These are phyloP conservation scores for Fusarium sp. DNA, from an alignment of 2,329 filamentous ascomycete genomes.

Conservation along the genomic window DNA sequence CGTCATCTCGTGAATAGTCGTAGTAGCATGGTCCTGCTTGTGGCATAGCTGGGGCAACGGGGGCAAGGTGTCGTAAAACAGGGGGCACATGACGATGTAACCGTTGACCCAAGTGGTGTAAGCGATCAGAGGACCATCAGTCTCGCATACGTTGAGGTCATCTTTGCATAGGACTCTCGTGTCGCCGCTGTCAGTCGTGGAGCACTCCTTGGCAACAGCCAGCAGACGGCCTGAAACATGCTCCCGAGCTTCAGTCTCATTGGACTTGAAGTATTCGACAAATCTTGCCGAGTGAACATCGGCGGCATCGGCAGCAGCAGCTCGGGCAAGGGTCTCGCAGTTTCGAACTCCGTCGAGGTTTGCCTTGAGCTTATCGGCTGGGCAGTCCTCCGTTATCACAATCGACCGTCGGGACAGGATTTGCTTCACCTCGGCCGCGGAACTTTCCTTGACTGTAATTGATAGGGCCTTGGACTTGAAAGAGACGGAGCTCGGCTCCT, in stretches of 20 bases:
- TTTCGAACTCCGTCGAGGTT: slow-evolving; percentile 17
- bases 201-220: slow-evolving; percentile 33
- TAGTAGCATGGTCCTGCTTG: slow-evolving; percentile 38
- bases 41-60: slow-evolving; percentile 25
- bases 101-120: slow-evolving; percentile 39
- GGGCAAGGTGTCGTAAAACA: slow-evolving; percentile 27
- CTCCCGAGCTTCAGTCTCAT: slow-evolving; percentile 25
- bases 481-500: not conserved
- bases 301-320: slow-evolving; percentile 27
- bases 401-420: slow-evolving; percentile 9
- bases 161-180: slow-evolving; percentile 19
- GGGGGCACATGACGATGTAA: slow-evolving; percentile 29
- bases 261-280: slow-evolving; percentile 39
- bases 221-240: slow-evolving; percentile 30
- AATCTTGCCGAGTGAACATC: slow-evolving; percentile 22
- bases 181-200: slow-evolving; percentile 5
- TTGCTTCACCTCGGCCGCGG: slow-evolving; percentile 5
- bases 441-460: slow-evolving; percentile 9
- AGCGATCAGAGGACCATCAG: slow-evolving; percentile 24
- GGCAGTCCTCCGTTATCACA: slow-evolving; percentile 11
- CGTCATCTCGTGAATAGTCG: slow-evolving; percentile 36
- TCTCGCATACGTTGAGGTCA: slow-evolving; percentile 21
- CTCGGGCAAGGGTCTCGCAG: slow-evolving; percentile 29
- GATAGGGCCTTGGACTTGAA: slow-evolving; percentile 19
- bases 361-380: slow-evolving; percentile 4